These are phyloP conservation scores for Porphyrellus cyaneotinctus DNA, from an alignment of 768 basidiomycete genomes.

Conservation along the genomic window DNA sequence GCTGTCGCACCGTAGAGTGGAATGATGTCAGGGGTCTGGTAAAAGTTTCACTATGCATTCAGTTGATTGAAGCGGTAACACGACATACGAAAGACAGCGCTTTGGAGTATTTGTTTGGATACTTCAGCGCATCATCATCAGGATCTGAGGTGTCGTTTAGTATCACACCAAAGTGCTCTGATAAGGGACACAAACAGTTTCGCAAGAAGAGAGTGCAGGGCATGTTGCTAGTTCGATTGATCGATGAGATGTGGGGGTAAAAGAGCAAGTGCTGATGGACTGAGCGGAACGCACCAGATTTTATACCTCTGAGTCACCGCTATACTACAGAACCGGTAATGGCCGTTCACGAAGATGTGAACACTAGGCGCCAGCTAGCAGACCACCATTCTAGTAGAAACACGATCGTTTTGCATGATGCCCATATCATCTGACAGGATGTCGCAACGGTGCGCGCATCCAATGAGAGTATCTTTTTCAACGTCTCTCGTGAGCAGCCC, in stretches of 20 bases:
- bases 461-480: too few relatives aligned
- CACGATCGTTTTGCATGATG: neutral
- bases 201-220: neutral
- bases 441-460: too few relatives aligned
- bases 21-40: constrained; percentile 4
- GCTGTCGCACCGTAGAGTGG: neutral
- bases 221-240: neutral
- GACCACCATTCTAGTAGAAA: neutral
- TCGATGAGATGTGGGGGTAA: neutral
- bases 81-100: constrained; percentile 1
- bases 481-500: too few relatives aligned
- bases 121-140: neutral
- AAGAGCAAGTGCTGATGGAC: neutral
- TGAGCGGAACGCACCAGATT: neutral
- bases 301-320: neutral
- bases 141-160: constrained; percentile 1
- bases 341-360: neutral
- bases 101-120: neutral
- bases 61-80: neutral
- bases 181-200: neutral
- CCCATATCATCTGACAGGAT: too few relatives aligned
- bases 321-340: neutral
- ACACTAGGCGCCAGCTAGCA: too few relatives aligned
- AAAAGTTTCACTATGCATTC: neutral
- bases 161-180: too few relatives aligned